Evolutionary conservation across 805 yeast species (phyloP), one percentile per base, ranked within the genome.

Genomic region (Wilhelminamyces savonicus): DNA sequence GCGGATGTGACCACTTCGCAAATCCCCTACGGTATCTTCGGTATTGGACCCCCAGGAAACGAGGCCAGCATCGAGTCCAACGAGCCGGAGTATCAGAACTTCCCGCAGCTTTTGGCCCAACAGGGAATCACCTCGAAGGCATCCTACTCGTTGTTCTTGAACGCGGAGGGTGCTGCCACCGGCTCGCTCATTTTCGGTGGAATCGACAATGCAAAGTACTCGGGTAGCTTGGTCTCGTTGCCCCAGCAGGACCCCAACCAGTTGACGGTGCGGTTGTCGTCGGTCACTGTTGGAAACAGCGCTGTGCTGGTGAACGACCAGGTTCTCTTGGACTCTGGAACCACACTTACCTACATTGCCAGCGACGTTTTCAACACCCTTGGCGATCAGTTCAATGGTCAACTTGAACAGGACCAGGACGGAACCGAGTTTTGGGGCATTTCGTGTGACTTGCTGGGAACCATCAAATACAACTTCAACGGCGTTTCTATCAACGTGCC

Each of bases 271-370:
- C n/a, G n/a, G n/a, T n/a, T n/a, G n/a, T n/a, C n/a, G n/a, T n/a
- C n/a, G n/a, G n/a, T n/a, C n/a, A n/a, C n/a, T n/a, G n/a, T n/a
- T n/a, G n/a, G n/a, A n/a, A n/a, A n/a, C n/a, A n/a, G n/a, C n/a
- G n/a, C n/a, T n/a, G n/a, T n/a, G n/a, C n/a, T n/a, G n/a, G n/a
- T n/a, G n/a, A n/a, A n/a, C n/a, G n/a, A n/a, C n/a, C n/a, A n/a
- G n/a, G 78, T 71, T 3, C 50, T 72, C 16, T 48, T 77, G 19
- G 82, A 78, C 47, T 64, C 78, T 1, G 78, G 82, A 13, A 62
- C 80, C 5, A 62, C 78, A 5, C 48, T 67, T 18, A 50, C 72
- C 7, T 71, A 69, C 42, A 52, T 76, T 21, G 80, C 82, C 4
- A 21, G 36, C 3, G 36, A 30, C 5, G 38, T 63, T n/a, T 43